These are phyloP conservation scores for Spirogloea muscicola DNA, from an alignment of 139 green algal genomes.

Conservation along the genomic window DNA sequence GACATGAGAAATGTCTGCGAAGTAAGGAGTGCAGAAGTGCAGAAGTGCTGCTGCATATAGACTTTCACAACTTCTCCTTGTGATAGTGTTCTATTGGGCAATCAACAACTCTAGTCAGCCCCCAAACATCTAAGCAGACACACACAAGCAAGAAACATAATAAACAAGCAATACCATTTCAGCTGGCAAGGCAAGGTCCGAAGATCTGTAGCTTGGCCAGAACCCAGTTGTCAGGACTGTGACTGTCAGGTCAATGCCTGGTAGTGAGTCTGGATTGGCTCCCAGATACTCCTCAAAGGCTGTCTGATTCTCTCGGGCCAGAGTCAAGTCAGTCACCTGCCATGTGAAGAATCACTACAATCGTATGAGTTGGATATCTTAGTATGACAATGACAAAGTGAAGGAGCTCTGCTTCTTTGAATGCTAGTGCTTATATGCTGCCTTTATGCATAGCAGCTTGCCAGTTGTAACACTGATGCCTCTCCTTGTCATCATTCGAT, in stretches of 20 bases:
- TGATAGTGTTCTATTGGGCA: too few species aligned
- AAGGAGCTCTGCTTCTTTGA: too few species aligned
- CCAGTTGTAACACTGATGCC: too few species aligned
- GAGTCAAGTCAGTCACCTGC: slow-evolving; percentile 69
- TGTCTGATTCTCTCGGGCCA: slow-evolving; percentile 84
- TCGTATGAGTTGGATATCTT: too few species aligned
- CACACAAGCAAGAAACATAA: slow-evolving; percentile 4
- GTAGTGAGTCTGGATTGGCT: slow-evolving; percentile 37
- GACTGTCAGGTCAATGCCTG: slow-evolving; percentile 76
- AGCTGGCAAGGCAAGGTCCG: slow-evolving; percentile 81
- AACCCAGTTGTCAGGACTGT: slow-evolving; percentile 88
- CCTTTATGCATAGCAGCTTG: too few species aligned
- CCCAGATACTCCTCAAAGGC: slow-evolving; percentile 65
- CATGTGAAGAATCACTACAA: background rate
- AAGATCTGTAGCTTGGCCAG: slow-evolving; percentile 80
- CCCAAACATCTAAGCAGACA: background rate
- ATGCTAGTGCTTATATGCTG: too few species aligned
- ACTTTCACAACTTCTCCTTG: too few species aligned
- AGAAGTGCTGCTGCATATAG: slow-evolving; percentile 12
- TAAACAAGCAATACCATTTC: slow-evolving; percentile 72
- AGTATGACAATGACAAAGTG: too few species aligned
- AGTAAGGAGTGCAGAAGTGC: too few species aligned
- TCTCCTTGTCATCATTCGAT: too few species aligned
- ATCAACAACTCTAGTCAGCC: too few species aligned
- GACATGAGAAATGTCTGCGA: too few species aligned